phyloP scores from a whole-genome alignment of 179 eudicot species.

The Spergularia azorica region DNA sequence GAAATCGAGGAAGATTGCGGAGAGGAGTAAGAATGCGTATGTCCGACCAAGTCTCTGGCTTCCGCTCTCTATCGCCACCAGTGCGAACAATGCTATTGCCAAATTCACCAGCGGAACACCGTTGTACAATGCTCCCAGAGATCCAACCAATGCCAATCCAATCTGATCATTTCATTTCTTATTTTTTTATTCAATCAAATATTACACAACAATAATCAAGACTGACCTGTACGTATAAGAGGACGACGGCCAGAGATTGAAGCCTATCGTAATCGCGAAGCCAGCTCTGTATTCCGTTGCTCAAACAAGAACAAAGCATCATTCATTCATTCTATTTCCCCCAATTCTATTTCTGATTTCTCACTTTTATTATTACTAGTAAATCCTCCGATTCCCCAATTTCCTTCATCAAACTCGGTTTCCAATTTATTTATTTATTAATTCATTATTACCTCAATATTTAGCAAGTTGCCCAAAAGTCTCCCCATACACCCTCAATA shows the following conservation, averaged over 20 bases:
- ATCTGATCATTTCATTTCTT: constrained; percentile 49
- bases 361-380: too few species aligned
- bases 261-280: constrained; percentile 81
- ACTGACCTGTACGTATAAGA: constrained; percentile 73
- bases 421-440: too few species aligned
- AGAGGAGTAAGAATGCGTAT: constrained; percentile 76
- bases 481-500: too few species aligned
- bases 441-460: too few species aligned
- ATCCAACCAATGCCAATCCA: constrained; percentile 87
- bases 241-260: constrained; percentile 63
- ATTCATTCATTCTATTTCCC: constrained; percentile 18
- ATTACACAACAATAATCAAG: too few species aligned
- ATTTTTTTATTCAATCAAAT: too few species aligned
- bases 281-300: constrained; percentile 61
- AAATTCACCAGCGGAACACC: constrained; percentile 70
- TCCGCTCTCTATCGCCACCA: constrained; percentile 91
- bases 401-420: neutral
- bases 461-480: too few species aligned
- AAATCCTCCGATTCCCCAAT: neutral
- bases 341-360: neutral
- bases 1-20: constrained; percentile 63
- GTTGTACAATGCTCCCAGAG: constrained; percentile 77
- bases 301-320: constrained; percentile 72
- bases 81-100: constrained; percentile 74
- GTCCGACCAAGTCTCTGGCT: constrained; percentile 89